Percentiles rank a stretch among this genome's conserved stretches.
Evolutionary conservation across 208 protist species (phyloP).

Genomic region (Leishmania major): DNA sequence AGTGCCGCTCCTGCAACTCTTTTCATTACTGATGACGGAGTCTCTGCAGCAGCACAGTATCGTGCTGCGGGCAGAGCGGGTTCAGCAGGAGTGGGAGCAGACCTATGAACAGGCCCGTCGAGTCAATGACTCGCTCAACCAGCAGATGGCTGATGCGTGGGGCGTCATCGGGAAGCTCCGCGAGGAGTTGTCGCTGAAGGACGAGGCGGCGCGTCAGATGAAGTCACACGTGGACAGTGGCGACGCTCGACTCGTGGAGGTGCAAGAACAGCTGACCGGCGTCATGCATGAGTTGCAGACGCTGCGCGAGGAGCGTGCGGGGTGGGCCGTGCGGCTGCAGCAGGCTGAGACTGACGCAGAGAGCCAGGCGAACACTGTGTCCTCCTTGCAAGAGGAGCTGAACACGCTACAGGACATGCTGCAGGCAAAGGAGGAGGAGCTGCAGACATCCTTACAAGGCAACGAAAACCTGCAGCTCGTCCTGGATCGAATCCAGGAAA

Average conservation of each 20-base stretch:
- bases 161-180: constrained; percentile 49
- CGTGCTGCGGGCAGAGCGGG: constrained; percentile 21
- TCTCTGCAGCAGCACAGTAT: constrained; percentile 32
- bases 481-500: constrained; percentile 35
- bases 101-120: constrained; percentile 80
- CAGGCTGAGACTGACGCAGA: constrained; percentile 14
- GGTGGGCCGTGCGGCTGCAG: constrained; percentile 20
- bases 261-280: constrained; percentile 37
- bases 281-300: constrained; percentile 39
- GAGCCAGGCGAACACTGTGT: constrained; percentile 19
- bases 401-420: constrained; percentile 38
- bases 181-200: constrained; percentile 58
- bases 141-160: constrained; percentile 71
- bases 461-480: constrained; percentile 36
- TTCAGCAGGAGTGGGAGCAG: constrained; percentile 78
- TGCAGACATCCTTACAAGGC: constrained; percentile 21
- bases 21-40: constrained; percentile 49
- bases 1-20: constrained; percentile 36
- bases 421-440: constrained; percentile 33
- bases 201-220: constrained; percentile 34
- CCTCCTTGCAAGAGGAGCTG: constrained; percentile 42
- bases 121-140: constrained; percentile 71
- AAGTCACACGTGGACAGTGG: constrained; percentile 39
- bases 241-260: constrained; percentile 28
- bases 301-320: constrained; percentile 53